Base-by-base conservation (phyloP, 2,329 filamentous ascomycete species). In the Venturia pyrina region DNA sequence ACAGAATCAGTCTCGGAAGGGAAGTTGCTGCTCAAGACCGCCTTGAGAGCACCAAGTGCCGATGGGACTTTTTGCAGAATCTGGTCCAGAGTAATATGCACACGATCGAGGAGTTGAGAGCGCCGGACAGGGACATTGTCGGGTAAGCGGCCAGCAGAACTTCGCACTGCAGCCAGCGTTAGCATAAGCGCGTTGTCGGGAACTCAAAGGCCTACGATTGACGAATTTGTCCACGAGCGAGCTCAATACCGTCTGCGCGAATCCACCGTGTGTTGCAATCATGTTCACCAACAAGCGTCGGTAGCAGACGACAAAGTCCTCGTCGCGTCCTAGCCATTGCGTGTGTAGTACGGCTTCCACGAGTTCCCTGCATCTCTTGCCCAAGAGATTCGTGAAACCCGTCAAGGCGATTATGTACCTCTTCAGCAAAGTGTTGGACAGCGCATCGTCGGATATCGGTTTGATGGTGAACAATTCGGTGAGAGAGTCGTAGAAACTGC, bases 181-280 rank as follows among this genome's bases (percentile, higher is more conserved):
- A 59, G 53, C 17, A 37, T 37, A 59, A 34, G 19, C 53, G 17
- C 24, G 7, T 19, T 19, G 28, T 34, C 32, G 19, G 53, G 28
- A 34, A 37, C 37, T 19, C 7, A 37, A 13, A n/a, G 21, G 32
- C 53, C 53, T 59, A 59, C 80, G 70, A 67, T 81, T 84, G 66
- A 84, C 82, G 72, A 99, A 90, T 74, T 91, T 88, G 67, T 87
- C 84, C 65, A 96, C 87, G 67, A 98, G 83, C 85, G 91, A 93
- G 66, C 86, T 83, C 66, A 97, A 82, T 48, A 96, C 87, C 24
- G 85, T 81, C 28, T 82, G 83, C 43, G 96, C 84, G 76, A 91
- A 96, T 17, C 85, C 87, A 57, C 90, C 88, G 72, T 97, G 91
- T 0, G 92, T 89, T 67, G 90, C 96, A 64, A 92, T 86, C 59